Evolutionary conservation across 1,284 basidiomycete species (phyloP).

Genomic region (Cryptococcus sp.): DNA sequence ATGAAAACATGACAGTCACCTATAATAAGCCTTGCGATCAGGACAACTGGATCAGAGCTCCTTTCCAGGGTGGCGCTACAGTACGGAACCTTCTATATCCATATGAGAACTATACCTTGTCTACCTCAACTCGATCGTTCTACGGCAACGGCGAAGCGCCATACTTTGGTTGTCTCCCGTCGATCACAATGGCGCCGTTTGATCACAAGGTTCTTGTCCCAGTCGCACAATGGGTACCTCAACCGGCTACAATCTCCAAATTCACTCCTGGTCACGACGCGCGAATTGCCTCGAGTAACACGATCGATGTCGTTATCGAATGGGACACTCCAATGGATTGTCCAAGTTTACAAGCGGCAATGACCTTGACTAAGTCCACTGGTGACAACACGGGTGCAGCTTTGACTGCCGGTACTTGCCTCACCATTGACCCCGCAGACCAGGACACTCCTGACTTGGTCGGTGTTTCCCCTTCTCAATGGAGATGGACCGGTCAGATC

Average conservation of each 20-base stretch:
- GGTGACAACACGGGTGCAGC: slow-evolving; percentile 56
- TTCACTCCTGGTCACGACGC: slow-evolving; percentile 81
- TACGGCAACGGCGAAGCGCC: slow-evolving; percentile 60
- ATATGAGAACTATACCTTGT: slow-evolving; percentile 68
- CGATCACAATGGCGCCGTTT: slow-evolving; percentile 64
- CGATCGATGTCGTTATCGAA: slow-evolving; percentile 66
- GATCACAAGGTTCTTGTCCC: slow-evolving; percentile 80
- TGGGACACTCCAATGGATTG: slow-evolving; percentile 76
- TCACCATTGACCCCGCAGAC: slow-evolving; percentile 32
- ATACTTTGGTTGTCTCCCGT: slow-evolving; percentile 66
- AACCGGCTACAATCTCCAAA: slow-evolving; percentile 66
- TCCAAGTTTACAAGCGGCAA: slow-evolving; percentile 56
- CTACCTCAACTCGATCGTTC: slow-evolving; percentile 61
- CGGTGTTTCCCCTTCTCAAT: slow-evolving; percentile 59
- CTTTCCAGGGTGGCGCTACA: slow-evolving; percentile 58
- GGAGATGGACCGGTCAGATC: slow-evolving; percentile 68
- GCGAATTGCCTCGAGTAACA: slow-evolving; percentile 58
- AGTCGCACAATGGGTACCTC: slow-evolving; percentile 59
- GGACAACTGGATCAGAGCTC: slow-evolving; percentile 67
- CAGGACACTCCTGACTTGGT: slow-evolving; percentile 54
- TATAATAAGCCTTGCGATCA: slow-evolving; percentile 60
- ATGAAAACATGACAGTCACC: slow-evolving; percentile 67
- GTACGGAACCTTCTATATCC: slow-evolving; percentile 76
- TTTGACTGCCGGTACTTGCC: slow-evolving; percentile 42
- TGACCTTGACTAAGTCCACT: slow-evolving; percentile 64